A percentile compares a stretch with the other conserved stretches of the same genome.
These are phyloP conservation scores for Aspergillaceae sp. DNA, from an alignment of 2,329 filamentous ascomycete genomes.

Conservation along the genomic window DNA sequence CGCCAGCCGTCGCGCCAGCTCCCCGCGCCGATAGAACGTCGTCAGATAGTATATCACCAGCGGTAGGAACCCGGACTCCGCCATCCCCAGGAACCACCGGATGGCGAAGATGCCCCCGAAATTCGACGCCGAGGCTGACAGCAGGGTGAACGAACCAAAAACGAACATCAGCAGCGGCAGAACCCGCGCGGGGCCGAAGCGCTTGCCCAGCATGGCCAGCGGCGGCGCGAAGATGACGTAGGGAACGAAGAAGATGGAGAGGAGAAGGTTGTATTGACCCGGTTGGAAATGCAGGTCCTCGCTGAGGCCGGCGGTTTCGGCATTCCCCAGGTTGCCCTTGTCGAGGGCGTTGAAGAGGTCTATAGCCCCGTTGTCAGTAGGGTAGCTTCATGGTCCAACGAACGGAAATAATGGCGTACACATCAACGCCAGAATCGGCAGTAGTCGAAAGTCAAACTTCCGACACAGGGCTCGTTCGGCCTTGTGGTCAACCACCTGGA, in stretches of 20 bases:
- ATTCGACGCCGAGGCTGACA: slow-evolving; percentile 48
- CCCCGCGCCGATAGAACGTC: slow-evolving; percentile 61
- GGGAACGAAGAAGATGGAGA: slow-evolving; percentile 66
- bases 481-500: slow-evolving; percentile 34
- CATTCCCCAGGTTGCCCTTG: slow-evolving; percentile 47
- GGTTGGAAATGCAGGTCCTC: slow-evolving; percentile 48
- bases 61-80: not conserved
- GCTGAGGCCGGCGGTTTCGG: slow-evolving; percentile 46
- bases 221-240: slow-evolving; percentile 63
- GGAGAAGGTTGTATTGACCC: slow-evolving; percentile 60
- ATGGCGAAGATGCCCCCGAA: slow-evolving; percentile 60
- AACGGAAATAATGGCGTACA: slow-evolving; percentile 24
- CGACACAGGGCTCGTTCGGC: slow-evolving; percentile 44
- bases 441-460: slow-evolving; percentile 43
- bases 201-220: slow-evolving; percentile 59
- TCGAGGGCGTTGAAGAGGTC: slow-evolving; percentile 50
- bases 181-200: slow-evolving; percentile 54
- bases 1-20: slow-evolving; percentile 61
- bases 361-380: slow-evolving; percentile 9
- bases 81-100: slow-evolving; percentile 60
- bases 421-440: slow-evolving; percentile 53
- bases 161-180: slow-evolving; percentile 60
- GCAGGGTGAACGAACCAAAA: slow-evolving; percentile 58
- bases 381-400: not conserved
- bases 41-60: not conserved